phyloP scores from a whole-genome alignment of 495 filamentous ascomycete species.

The Aspergillus homomorphus region DNA sequence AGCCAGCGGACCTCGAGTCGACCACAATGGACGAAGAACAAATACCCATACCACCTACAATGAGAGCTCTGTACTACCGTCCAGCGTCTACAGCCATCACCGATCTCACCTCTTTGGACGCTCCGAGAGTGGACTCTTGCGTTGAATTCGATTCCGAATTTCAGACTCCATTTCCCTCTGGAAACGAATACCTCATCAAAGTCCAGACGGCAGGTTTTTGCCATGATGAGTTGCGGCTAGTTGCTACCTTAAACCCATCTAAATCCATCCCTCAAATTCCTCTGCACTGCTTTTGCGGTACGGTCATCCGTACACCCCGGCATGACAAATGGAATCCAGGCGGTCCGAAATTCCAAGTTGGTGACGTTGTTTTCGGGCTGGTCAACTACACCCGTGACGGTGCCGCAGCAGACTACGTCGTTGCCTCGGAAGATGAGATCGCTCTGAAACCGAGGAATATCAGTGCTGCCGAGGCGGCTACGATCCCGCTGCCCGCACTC shows the following conservation, averaged over 20 bases:
- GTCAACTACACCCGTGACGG: slow-evolving; percentile 47
- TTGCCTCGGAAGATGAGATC: slow-evolving; percentile 50
- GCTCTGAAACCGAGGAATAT: slow-evolving; percentile 47
- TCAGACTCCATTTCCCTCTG: slow-evolving; percentile 38
- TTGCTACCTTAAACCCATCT: slow-evolving; percentile 41
- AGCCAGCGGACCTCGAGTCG: slow-evolving; percentile 27
- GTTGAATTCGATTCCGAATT: slow-evolving; percentile 36
- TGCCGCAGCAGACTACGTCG: slow-evolving; percentile 49
- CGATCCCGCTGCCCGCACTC: slow-evolving; percentile 50
- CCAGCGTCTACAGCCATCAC: slow-evolving; percentile 22
- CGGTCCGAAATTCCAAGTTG: slow-evolving; percentile 45
- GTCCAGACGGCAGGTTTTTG: slow-evolving; percentile 55
- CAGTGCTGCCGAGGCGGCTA: slow-evolving; percentile 46
- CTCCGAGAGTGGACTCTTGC: slow-evolving; percentile 21
- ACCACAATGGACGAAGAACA: slow-evolving; percentile 34
- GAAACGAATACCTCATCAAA: slow-evolving; percentile 56
- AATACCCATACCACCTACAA: slow-evolving; percentile 33
- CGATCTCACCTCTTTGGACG: slow-evolving; percentile 10
- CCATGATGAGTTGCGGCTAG: slow-evolving; percentile 50
- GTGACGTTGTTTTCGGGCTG: slow-evolving; percentile 53
- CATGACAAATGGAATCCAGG: slow-evolving; percentile 34
- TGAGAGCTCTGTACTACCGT: slow-evolving; percentile 42
- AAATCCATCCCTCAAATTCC: slow-evolving; percentile 49
- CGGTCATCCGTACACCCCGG: slow-evolving; percentile 46
- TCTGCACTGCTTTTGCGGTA: slow-evolving; percentile 56